Conservation (phyloP, 2,329 filamentous ascomycete species). For the Cordyceps cateniannulata region DNA sequence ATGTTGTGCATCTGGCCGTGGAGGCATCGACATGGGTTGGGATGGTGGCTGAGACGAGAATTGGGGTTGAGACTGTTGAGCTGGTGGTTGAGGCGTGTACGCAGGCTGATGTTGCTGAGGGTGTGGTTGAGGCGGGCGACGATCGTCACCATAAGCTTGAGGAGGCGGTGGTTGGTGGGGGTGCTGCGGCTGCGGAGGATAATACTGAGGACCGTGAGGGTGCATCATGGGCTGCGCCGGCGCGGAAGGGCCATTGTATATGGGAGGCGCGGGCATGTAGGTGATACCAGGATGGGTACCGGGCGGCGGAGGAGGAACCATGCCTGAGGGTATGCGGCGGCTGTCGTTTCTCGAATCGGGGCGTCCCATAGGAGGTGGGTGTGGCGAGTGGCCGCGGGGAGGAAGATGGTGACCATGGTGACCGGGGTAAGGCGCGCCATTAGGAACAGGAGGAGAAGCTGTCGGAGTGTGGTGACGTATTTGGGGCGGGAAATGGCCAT, state of each 20-base stretch:
- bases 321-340: slow-evolving; percentile 66
- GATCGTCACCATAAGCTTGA: slow-evolving; percentile 14
- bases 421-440: slow-evolving; percentile 63
- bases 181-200: slow-evolving; percentile 20
- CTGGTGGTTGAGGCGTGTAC: slow-evolving; percentile 18
- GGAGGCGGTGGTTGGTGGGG: slow-evolving; percentile 25
- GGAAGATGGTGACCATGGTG: slow-evolving; percentile 30
- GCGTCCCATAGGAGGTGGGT: slow-evolving; percentile 57
- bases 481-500: slow-evolving; percentile 67
- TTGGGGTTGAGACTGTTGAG: slow-evolving; percentile 22
- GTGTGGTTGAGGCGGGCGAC: slow-evolving; percentile 13
- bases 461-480: slow-evolving; percentile 78
- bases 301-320: slow-evolving; percentile 54
- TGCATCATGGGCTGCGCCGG: slow-evolving; percentile 32
- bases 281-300: slow-evolving; percentile 58
- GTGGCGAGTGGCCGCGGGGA: slow-evolving; percentile 72
- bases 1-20: slow-evolving; percentile 20
- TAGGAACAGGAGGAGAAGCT: slow-evolving; percentile 80
- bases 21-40: slow-evolving; percentile 17
- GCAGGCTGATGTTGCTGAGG: slow-evolving; percentile 19
- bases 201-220: slow-evolving; percentile 34
- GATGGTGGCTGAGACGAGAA: slow-evolving; percentile 22
- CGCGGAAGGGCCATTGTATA: slow-evolving; percentile 62
- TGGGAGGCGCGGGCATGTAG: slow-evolving; percentile 79
- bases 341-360: slow-evolving; percentile 70